Evolutionary conservation across 352 stramenopile genomes (phyloP), one percentile per base, ranked within the genome.

Genomic region (Phytopythium aichiense): DNA sequence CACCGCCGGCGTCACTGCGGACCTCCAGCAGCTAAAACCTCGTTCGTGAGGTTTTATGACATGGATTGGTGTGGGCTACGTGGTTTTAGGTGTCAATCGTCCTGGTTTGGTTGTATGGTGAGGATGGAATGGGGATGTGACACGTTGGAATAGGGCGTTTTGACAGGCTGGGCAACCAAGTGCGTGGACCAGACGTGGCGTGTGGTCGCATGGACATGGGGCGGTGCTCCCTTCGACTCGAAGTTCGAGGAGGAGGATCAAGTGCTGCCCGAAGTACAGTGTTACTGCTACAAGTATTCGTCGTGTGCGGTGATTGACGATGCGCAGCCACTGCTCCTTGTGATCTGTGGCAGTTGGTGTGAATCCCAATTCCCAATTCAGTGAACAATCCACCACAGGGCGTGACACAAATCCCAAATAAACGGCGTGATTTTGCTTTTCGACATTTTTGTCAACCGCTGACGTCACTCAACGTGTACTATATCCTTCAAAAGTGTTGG

Each of bases 131-230:
- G 11, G n/a, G n/a, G 6, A 51, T 4, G 9, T 9, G 16, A 43
- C 31, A 59, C n/a, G 13, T 16, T 37, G 12, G 28, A 51, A 22
- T 18, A 59, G 35, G 35, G 7, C 12, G 7, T 50, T 50, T 50
- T 50, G 43, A 55, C 16, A 55, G 28, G n/a, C 28, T 53, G 48
- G 22, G 23, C 12, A 30, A 35, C 8, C 18, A 15, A n/a, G 28
- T 30, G 11, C 33, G 18, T 25, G 50, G 50, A 56, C 28, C 28
- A 16, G n/a, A 31, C 45, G 45, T 31, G 8, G 15, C 23, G 53
- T 35, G 20, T 30, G 28, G 28, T 30, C n/a, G 25, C 53, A 58
- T 58, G 53, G 53, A 58, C 38, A 58, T 58, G 53, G n/a, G 35
- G 28, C 18, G 20, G 5, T 9, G 22, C 15, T 28, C 30, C 30